Conservation (phyloP, 2,329 filamentous ascomycete species). For the Tolypocladium sp. region DNA sequence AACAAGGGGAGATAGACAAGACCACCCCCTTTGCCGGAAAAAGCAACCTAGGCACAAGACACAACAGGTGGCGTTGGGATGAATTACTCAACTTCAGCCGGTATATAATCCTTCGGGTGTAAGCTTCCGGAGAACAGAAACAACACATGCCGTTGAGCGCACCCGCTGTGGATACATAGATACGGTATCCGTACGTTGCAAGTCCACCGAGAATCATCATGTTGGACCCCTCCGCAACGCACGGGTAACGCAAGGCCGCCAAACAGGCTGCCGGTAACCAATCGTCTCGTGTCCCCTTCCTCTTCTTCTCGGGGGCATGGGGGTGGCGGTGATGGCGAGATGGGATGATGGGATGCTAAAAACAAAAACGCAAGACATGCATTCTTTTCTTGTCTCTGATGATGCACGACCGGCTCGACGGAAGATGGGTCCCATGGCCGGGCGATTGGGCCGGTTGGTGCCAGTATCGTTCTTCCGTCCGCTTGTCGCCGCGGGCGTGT, state of each 20-base stretch:
- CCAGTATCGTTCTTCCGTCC: neutral
- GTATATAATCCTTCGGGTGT: neutral
- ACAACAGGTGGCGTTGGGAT: neutral
- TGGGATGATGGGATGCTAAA: no score
- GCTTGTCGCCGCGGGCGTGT: neutral
- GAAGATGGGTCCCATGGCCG: no score
- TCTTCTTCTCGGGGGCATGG: no score
- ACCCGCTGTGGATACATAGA: no score
- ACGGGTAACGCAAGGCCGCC: neutral
- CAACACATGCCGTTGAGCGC: no score
- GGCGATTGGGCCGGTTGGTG: neutral
- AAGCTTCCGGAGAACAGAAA: no score
- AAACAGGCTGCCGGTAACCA: conserved; percentile 1
- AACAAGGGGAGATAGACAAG: neutral
- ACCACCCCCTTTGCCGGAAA: neutral
- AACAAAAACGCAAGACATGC: neutral
- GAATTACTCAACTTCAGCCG: neutral
- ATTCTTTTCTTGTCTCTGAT: neutral
- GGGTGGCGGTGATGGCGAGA: no score
- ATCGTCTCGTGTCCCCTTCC: neutral
- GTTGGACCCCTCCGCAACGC: no score
- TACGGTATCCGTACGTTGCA: no score
- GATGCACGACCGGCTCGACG: neutral
- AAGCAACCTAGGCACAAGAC: neutral
- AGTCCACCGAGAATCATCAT: no score